These are phyloP conservation scores for Camelina sativa DNA, from an alignment of 345 rosid species.

Conservation along the genomic window DNA sequence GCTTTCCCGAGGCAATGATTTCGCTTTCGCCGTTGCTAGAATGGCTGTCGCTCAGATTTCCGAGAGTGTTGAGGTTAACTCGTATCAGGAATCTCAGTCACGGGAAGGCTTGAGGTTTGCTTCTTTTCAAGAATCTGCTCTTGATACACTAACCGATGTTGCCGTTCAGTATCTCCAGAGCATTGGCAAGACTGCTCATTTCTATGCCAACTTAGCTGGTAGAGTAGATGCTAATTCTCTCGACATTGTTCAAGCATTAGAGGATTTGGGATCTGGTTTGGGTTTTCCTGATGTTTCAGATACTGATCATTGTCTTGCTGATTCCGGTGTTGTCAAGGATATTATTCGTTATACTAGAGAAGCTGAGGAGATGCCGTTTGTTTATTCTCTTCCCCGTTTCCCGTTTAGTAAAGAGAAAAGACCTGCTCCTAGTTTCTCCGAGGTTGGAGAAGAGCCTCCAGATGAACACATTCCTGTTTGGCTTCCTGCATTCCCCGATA, in stretches of 20 bases:
- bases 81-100: constrained; percentile 69
- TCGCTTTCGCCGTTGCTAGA: constrained; percentile 56
- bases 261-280: constrained; percentile 61
- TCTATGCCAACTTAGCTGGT: constrained; percentile 66
- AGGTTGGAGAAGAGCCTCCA: constrained; percentile 68
- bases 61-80: constrained; percentile 70
- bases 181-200: constrained; percentile 63
- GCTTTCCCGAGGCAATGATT: constrained; percentile 51
- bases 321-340: constrained; percentile 66
- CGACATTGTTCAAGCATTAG: constrained; percentile 75
- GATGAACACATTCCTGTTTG: constrained; percentile 76
- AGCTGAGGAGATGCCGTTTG: constrained; percentile 63
- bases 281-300: constrained; percentile 71
- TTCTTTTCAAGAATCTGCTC: constrained; percentile 78
- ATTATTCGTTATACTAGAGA: constrained; percentile 61
- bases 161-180: constrained; percentile 55
- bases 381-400: constrained; percentile 63
- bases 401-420: constrained; percentile 61
- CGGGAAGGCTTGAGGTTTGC: constrained; percentile 73
- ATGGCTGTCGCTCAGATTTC: constrained; percentile 81
- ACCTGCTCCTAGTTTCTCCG: constrained; percentile 53
- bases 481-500: constrained; percentile 78
- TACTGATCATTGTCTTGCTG: constrained; percentile 60
- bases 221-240: constrained; percentile 65
- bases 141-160: constrained; percentile 63